phyloP scores from a whole-genome alignment of 1,284 basidiomycete species.

The Cutaneotrichosporon cutaneum region DNA sequence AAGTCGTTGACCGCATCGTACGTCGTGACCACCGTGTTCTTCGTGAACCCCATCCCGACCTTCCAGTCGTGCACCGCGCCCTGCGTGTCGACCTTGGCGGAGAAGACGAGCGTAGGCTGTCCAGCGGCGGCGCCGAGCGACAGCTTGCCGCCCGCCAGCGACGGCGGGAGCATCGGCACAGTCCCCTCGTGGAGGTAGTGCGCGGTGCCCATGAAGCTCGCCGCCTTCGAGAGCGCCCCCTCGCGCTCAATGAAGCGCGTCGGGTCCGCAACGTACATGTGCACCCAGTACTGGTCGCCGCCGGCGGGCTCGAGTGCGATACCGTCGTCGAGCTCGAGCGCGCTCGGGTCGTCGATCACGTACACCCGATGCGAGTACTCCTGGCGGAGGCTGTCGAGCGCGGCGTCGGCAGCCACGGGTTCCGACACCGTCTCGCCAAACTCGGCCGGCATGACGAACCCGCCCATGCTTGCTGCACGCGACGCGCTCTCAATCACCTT shows the following conservation, averaged over 20 bases:
- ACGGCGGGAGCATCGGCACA: conserved; percentile 67
- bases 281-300: conserved; percentile 72
- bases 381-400: conserved; percentile 58
- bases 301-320: conserved; percentile 71
- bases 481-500: conserved; percentile 31
- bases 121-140: conserved; percentile 59
- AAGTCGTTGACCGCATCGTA: conserved; percentile 70
- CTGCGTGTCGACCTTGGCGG: conserved; percentile 63
- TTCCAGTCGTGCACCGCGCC: conserved; percentile 71
- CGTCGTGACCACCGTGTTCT: conserved; percentile 64
- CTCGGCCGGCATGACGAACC: conserved; percentile 32
- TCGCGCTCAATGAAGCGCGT: conserved; percentile 72
- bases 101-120: conserved; percentile 73
- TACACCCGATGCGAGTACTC: conserved; percentile 80
- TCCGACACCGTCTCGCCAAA: conserved; percentile 18
- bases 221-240: conserved; percentile 62
- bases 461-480: conserved; percentile 19
- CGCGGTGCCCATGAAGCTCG: conserved; percentile 59
- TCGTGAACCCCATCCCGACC: conserved; percentile 69
- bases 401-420: conserved; percentile 14
- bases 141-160: conserved; percentile 56
- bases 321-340: conserved; percentile 92
- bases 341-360: conserved; percentile 79
- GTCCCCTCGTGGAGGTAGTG: conserved; percentile 67
- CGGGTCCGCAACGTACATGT: conserved; percentile 92